A percentile compares a stretch with the other conserved stretches of the same genome.
These are phyloP conservation scores for Saccharomyces pastorianus DNA, from an alignment of 1,139 yeast genomes.

Conservation along the genomic window DNA sequence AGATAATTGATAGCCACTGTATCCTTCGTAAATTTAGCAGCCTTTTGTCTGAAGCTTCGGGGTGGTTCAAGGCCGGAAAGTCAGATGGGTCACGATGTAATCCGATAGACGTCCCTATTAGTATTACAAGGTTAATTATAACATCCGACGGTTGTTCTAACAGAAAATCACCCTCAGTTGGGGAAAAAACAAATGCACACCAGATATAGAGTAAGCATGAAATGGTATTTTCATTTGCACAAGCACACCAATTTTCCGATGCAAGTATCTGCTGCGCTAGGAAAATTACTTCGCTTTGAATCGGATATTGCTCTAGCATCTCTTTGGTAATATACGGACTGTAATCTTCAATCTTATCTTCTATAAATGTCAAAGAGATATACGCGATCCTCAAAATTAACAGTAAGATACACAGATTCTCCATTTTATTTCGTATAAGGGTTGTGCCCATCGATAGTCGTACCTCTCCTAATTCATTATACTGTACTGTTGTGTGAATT, in stretches of 20 bases:
- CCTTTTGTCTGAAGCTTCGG: constrained; percentile 15
- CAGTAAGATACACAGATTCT: constrained; percentile 21
- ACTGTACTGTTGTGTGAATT: constrained; percentile 17
- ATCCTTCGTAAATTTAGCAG: constrained; percentile 24
- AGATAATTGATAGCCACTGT: constrained; percentile 23
- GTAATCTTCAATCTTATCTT: constrained; percentile 10
- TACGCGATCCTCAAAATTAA: constrained; percentile 26
- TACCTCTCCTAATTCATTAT: constrained; percentile 13
- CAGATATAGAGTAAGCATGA: constrained; percentile 27
- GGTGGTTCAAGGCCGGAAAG: constrained; percentile 15
- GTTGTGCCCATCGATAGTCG: constrained; percentile 21
- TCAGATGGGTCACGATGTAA: constrained; percentile 29
- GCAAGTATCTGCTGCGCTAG: constrained; percentile 21
- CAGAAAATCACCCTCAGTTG: constrained; percentile 30
- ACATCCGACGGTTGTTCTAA: constrained; percentile 29
- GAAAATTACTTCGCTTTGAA: constrained; percentile 18
- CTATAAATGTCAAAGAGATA: constrained; percentile 17
- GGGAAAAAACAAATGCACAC: constrained; percentile 28
- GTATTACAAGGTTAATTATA: constrained; percentile 20
- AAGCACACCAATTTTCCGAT: constrained; percentile 25
- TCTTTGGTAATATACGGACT: constrained; percentile 10
- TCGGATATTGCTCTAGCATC: constrained; percentile 21
- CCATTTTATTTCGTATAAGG: constrained; percentile 25
- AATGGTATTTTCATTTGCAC: constrained; percentile 28
- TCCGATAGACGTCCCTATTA: constrained; percentile 28